Conservation (phyloP, 345 rosid genomes). For the Eucalyptus regnans region DNA sequence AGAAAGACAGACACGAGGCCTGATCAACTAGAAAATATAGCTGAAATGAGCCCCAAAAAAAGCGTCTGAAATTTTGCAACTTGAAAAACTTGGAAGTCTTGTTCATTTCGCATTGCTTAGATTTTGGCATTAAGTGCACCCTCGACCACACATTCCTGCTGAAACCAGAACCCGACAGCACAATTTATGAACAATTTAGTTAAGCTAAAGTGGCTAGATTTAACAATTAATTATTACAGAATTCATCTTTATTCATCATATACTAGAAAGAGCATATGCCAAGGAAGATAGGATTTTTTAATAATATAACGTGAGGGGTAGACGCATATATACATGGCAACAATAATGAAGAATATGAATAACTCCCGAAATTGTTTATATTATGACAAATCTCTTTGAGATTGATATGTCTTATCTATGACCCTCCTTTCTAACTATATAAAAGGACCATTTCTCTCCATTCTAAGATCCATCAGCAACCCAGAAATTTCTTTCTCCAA, state of each 20-base stretch:
- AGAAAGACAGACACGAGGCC: neutral
- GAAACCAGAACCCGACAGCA: neutral
- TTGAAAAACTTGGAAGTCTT: neutral
- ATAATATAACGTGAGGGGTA: neutral
- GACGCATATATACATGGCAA: neutral
- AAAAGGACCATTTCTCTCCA: neutral
- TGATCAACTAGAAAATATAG: neutral
- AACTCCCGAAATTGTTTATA: neutral
- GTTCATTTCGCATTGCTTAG: neutral
- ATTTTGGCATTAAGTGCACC: neutral
- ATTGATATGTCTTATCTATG: neutral
- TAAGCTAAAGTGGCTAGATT: neutral
- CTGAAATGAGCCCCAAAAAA: neutral
- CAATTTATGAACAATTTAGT: neutral
- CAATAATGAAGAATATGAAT: neutral
- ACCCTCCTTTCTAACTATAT: neutral
- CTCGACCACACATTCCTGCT: neutral
- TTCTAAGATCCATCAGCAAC: neutral
- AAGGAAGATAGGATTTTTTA: neutral
- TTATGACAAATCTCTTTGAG: neutral
- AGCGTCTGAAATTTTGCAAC: neutral
- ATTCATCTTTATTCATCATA: neutral
- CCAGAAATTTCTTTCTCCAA: neutral
- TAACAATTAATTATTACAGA: neutral
- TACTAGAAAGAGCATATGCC: neutral